Evolutionary conservation across 1,284 basidiomycete species (phyloP).

Genomic region (Phenoliferia sp.): DNA sequence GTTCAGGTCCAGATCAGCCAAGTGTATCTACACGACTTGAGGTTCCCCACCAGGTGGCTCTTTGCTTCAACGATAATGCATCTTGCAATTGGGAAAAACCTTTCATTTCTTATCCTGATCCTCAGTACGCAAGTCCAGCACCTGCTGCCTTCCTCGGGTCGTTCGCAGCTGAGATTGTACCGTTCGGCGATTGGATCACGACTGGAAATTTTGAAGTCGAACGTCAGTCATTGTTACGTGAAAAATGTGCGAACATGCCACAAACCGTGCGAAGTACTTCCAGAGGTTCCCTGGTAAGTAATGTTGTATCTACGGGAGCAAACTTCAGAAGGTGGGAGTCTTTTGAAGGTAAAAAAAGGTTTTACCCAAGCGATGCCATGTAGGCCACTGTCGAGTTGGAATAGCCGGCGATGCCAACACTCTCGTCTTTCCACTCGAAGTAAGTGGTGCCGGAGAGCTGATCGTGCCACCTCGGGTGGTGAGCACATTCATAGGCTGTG

Average conservation of each 20-base stretch:
- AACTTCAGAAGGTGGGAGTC: neutral
- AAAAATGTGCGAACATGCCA: neutral
- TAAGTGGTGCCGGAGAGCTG: conserved; percentile 41
- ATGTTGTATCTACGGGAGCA: conserved; percentile 39
- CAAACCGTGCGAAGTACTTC: conserved; percentile 11
- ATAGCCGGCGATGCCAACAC: conserved; percentile 39
- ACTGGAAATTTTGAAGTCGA: conserved; percentile 1
- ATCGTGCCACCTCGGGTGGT: conserved; percentile 46
- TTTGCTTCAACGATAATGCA: too few species aligned
- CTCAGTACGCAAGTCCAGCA: conserved; percentile 1
- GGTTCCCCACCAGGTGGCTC: too few species aligned
- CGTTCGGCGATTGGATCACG: conserved; percentile 10
- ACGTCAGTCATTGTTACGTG: neutral
- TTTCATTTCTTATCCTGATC: neutral
- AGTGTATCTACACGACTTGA: too few species aligned
- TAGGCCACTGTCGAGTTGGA: conserved; percentile 42
- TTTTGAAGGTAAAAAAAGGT: neutral
- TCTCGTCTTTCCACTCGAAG: conserved; percentile 39
- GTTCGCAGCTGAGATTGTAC: conserved; percentile 12
- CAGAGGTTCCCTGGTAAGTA: conserved; percentile 33
- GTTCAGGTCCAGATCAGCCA: too few species aligned
- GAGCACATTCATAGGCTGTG: conserved; percentile 35
- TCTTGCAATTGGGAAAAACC: neutral
- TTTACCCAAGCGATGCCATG: conserved; percentile 33
- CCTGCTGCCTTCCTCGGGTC: conserved; percentile 22